These are phyloP conservation scores for Peltaster fructicola DNA, from an alignment of 2,329 filamentous ascomycete species.

Conservation along the genomic window DNA sequence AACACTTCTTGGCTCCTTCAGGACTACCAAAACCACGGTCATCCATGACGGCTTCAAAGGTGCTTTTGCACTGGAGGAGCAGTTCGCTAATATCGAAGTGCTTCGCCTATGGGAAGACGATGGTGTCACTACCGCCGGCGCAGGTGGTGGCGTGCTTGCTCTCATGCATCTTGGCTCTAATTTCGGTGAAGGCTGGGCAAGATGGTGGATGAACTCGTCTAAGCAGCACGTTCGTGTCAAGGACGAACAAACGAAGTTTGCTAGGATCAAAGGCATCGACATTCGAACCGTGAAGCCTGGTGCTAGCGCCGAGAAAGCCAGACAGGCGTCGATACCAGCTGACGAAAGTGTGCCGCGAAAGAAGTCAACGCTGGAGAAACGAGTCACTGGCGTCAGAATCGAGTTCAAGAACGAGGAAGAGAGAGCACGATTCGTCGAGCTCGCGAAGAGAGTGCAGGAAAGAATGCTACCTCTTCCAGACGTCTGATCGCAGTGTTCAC, in stretches of 20 bases:
- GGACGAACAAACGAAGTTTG: constrained; percentile 21
- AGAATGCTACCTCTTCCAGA: constrained; percentile 23
- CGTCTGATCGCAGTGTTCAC: too few relatives aligned
- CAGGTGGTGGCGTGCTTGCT: constrained; percentile 24
- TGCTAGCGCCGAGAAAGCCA: constrained; percentile 8
- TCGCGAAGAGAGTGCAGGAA: constrained; percentile 22
- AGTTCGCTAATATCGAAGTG: constrained; percentile 31
- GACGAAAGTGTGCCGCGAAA: constrained; percentile 1
- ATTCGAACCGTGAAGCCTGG: constrained; percentile 20
- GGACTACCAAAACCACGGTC: constrained; percentile 27
- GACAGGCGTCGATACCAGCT: constrained; percentile 1
- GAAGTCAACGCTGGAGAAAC: constrained; percentile 13
- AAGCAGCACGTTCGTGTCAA: constrained; percentile 22
- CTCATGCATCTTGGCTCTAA: constrained; percentile 27
- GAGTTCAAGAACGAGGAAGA: constrained; percentile 27
- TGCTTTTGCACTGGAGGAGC: constrained; percentile 27
- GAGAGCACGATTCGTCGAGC: constrained; percentile 22
- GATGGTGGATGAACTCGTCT: constrained; percentile 27
- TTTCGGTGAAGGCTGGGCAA: constrained; percentile 26
- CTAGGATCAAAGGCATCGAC: constrained; percentile 26
- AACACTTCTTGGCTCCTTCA: constrained; percentile 24
- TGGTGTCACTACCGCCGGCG: constrained; percentile 14
- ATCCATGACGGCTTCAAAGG: constrained; percentile 26
- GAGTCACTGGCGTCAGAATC: constrained; percentile 24
- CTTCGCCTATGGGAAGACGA: constrained; percentile 30